Base-by-base conservation (phyloP, 805 yeast genomes). In the Yamadazyma endophytica region DNA sequence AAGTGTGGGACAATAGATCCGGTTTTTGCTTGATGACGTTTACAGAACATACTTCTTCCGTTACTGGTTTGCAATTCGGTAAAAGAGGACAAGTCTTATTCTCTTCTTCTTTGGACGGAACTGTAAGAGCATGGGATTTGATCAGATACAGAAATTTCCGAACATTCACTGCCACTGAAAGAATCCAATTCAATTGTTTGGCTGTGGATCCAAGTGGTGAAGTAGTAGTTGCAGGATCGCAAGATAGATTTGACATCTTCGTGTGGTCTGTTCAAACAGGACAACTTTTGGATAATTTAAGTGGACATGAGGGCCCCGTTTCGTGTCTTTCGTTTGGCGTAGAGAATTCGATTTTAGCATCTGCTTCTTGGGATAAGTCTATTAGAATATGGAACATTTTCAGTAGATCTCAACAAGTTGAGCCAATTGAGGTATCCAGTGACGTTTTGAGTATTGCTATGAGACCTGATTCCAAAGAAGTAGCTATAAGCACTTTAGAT, bases 161-260 rank as follows among this genome's bases (percentile, higher is more conserved):
- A 46, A 87, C 96, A 0, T 89, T 90, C 54, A 88, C 97, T 0
- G 92, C 97, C 0, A 78, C 96, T 3, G 81, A 80, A 43, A 71
- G 97, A 47, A 67, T 89, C 17, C 96, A 88, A 52, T 92, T 90
- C 58, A 80, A 79, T 31, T 76, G 87, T 32, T 61, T 92, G 38
- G 97, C 97, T 0, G 95, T 88, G 25, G 98, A 92, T 56, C 96
- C 97, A 17, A 82, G 95, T 50, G 98, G 97, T 19, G 98, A 92
- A 58, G 80, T 92, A 31, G 92, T 92, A 2, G 88, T 92, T 50
- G 98, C 97, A 3, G 96, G 96, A 2, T 84, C 96, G 3, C 68
- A 79, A 25, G 96, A 89, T 51, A 82, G 81, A 40, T 92, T 80
- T 58, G 95, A 85, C 36, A 84, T 92, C 37, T 89, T 84, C 51